Evolutionary conservation across 2,329 filamentous ascomycete genomes (phyloP).

Genomic region (Colletotrichum sojae): DNA sequence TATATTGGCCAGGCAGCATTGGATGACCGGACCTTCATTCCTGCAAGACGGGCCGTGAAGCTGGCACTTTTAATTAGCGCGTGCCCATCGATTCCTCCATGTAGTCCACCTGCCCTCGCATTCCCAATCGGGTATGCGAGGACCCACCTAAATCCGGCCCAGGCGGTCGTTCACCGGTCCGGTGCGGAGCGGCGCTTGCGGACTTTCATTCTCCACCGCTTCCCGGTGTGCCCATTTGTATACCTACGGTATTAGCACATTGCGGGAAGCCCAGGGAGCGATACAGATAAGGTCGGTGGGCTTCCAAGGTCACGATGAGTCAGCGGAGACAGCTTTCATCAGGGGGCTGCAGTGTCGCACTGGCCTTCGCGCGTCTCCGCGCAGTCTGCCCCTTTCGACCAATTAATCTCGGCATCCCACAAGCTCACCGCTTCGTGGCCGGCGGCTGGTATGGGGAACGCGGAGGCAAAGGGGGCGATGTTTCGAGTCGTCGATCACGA

Average conservation of each 20-base stretch:
- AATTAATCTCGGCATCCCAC: slow-evolving; percentile 2
- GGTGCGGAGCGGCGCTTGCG: background rate
- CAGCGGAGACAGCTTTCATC: background rate
- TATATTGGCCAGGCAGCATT: too few species aligned
- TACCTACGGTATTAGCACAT: background rate
- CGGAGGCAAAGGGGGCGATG: slow-evolving; percentile 10
- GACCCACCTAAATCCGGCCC: background rate
- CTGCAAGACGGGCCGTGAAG: too few species aligned
- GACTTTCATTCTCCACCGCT: background rate
- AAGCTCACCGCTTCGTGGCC: slow-evolving; percentile 18
- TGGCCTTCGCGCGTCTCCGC: background rate
- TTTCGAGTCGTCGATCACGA: slow-evolving; percentile 26
- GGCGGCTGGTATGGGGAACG: slow-evolving; percentile 3
- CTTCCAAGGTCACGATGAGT: background rate
- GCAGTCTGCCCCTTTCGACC: background rate
- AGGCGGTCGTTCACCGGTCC: background rate
- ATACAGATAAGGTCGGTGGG: background rate
- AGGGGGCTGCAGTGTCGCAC: slow-evolving; percentile 7
- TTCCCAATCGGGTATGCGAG: slow-evolving; percentile 32
- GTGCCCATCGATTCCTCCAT: too few species aligned
- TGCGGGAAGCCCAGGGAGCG: background rate
- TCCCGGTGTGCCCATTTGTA: background rate
- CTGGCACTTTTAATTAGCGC: too few species aligned
- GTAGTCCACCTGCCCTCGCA: slow-evolving; percentile 4
- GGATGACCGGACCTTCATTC: too few species aligned